These are phyloP conservation scores for Botrytis elliptica DNA, from an alignment of 2,329 filamentous ascomycete species.

Conservation along the genomic window DNA sequence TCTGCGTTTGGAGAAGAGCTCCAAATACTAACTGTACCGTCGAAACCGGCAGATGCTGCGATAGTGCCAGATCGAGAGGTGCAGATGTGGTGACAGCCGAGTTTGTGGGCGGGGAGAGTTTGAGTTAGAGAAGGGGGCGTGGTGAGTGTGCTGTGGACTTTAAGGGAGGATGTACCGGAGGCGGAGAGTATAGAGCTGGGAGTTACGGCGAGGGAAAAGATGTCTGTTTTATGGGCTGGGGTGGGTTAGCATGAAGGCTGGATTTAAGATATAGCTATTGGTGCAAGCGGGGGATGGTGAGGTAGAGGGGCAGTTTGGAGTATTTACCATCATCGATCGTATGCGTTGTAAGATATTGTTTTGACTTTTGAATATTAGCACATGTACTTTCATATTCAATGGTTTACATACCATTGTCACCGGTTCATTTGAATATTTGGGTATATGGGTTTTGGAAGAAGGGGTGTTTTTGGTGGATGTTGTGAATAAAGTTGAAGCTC, in stretches of 20 bases:
- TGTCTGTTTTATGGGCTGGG: conserved; percentile 76
- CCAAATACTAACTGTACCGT: conserved; percentile 87
- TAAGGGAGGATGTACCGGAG: conserved; percentile 79
- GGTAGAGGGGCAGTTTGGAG: conserved; percentile 1
- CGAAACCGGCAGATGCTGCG: conserved; percentile 84
- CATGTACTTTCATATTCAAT: conserved; percentile 13
- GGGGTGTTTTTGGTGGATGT: conserved; percentile 6
- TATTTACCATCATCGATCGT: conserved; percentile 78
- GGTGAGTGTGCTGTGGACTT: conserved; percentile 72
- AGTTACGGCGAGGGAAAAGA: conserved; percentile 80
- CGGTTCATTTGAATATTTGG: conserved; percentile 24
- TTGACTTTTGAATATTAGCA: conserved; percentile 64
- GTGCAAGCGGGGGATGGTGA: not conserved
- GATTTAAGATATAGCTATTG: too few species aligned
- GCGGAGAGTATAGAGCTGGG: conserved; percentile 73
- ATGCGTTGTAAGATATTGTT: conserved; percentile 95
- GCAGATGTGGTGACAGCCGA: conserved; percentile 88
- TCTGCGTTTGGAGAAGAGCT: conserved; percentile 49
- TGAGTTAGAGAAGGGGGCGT: conserved; percentile 75
- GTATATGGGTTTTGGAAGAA: conserved; percentile 13
- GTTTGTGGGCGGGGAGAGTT: conserved; percentile 74
- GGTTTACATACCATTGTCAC: conserved; percentile 36
- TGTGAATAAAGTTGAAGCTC: conserved; percentile 13
- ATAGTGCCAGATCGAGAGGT: conserved; percentile 66
- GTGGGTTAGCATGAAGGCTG: conserved; percentile 31